phyloP scores from a whole-genome alignment of 352 stramenopile species.

The Blastocystis sp. region DNA sequence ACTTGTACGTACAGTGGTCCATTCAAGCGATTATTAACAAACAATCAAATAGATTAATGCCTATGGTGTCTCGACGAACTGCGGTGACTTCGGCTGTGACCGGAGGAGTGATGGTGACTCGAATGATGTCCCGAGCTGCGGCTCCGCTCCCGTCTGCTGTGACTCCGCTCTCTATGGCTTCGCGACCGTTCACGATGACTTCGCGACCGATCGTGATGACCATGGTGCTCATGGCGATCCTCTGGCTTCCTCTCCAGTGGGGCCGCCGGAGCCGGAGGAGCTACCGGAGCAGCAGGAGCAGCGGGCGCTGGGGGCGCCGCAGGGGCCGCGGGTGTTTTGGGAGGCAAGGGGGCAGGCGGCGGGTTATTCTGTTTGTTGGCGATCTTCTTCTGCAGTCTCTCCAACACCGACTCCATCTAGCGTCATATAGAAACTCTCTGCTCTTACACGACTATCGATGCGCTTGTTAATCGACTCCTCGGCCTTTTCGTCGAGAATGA shows the following conservation, averaged over 20 bases:
- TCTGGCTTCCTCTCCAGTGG: neutral
- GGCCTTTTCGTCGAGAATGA: slow-evolving; percentile 38
- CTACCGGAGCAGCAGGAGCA: neutral
- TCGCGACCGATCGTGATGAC: neutral
- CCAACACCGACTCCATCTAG: slow-evolving; percentile 20
- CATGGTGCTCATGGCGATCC: neutral
- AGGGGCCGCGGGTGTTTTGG: too few relatives aligned
- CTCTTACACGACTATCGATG: slow-evolving; percentile 17
- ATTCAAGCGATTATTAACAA: neutral
- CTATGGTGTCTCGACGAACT: neutral
- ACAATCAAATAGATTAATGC: neutral
- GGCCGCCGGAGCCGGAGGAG: neutral
- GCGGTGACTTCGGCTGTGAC: neutral
- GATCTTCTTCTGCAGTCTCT: slow-evolving; percentile 31
- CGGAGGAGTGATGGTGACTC: neutral
- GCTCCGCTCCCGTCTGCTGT: neutral
- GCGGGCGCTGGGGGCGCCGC: neutral
- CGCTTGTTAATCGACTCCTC: slow-evolving; percentile 36
- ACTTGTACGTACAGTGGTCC: neutral
- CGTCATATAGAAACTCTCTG: neutral
- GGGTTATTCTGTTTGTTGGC: neutral
- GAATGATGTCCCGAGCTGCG: neutral
- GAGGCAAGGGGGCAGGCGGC: too few relatives aligned
- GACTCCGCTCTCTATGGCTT: neutral
- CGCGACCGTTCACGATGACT: neutral